These are phyloP conservation scores for Hemileia vastatrix DNA, from an alignment of 1,284 basidiomycete species.

Conservation along the genomic window DNA sequence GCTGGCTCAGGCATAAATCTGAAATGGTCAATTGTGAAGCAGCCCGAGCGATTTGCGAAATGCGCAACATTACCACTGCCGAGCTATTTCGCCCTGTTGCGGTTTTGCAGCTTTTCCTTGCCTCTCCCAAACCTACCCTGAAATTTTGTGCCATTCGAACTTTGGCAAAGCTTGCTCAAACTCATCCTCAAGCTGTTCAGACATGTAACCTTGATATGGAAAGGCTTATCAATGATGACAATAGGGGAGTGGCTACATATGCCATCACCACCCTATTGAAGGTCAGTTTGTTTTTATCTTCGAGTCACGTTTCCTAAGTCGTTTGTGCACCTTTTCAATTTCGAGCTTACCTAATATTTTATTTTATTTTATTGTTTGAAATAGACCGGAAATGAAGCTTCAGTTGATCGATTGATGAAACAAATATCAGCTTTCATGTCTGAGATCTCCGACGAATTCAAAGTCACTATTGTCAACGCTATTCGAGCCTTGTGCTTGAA, in stretches of 20 bases:
- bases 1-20: conserved; percentile 94
- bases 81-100: conserved; percentile 81
- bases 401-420: conserved; percentile 97
- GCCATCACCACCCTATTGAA: conserved; percentile 98
- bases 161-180: conserved; percentile 73
- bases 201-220: conserved; percentile 96
- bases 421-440: conserved; percentile 99
- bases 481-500: conserved; percentile 97
- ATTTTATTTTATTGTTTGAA: conserved; percentile 13
- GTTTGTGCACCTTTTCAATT: conserved; percentile 3
- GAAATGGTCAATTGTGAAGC: conserved; percentile 99
- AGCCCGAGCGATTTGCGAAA: conserved; percentile 91
- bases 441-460: conserved; percentile 99
- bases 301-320: background rate
- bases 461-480: conserved; percentile 98
- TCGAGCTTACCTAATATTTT: conserved; percentile 18
- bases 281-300: conserved; percentile 47
- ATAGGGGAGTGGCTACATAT: conserved; percentile 94
- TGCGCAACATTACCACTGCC: conserved; percentile 66
- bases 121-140: conserved; percentile 81
- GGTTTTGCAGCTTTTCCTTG: conserved; percentile 87
- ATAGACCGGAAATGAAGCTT: conserved; percentile 93
- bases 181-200: conserved; percentile 74
- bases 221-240: conserved; percentile 90
- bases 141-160: conserved; percentile 98